Evolutionary conservation across 2,329 filamentous ascomycete genomes (phyloP).

Genomic region (Leptographium flavum): DNA sequence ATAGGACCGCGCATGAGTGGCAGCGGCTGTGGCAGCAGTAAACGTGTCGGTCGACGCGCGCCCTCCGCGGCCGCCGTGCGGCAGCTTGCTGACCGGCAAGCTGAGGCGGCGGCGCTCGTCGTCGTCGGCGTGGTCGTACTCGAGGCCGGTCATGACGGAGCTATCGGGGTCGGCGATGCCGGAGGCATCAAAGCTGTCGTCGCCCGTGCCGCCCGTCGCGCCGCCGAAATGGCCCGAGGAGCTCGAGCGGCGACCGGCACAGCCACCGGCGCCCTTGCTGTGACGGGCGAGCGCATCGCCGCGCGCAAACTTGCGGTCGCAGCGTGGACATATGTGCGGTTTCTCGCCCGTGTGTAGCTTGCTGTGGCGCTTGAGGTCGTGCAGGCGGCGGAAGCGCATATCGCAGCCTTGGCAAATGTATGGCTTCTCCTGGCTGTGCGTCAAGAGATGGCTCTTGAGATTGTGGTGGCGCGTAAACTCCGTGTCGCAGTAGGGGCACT

Average conservation of each 20-base stretch:
- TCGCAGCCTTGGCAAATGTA: constrained; percentile 90
- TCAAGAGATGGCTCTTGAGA: constrained; percentile 90
- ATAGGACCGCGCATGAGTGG: constrained; percentile 63
- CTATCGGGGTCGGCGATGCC: constrained; percentile 25
- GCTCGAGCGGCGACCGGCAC: constrained; percentile 79
- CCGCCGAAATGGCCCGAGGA: constrained; percentile 42
- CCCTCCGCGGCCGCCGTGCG: constrained; percentile 38
- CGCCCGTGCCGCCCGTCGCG: neutral
- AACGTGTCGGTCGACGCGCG: constrained; percentile 33
- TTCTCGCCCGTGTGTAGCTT: constrained; percentile 96
- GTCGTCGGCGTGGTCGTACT: constrained; percentile 43
- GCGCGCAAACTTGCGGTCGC: constrained; percentile 84
- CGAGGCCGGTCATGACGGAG: constrained; percentile 39
- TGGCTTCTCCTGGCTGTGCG: constrained; percentile 96
- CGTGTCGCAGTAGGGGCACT: constrained; percentile 90
- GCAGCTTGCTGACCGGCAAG: constrained; percentile 58
- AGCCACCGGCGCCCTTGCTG: constrained; percentile 89
- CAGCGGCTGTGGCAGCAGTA: too few relatives aligned
- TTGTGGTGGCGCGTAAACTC: constrained; percentile 97
- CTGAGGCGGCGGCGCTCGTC: constrained; percentile 51
- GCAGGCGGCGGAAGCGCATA: constrained; percentile 79
- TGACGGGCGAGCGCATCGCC: constrained; percentile 90
- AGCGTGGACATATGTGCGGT: constrained; percentile 88
- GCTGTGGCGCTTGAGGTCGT: constrained; percentile 89
- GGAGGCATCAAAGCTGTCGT: constrained; percentile 19